Percentiles rank a stretch among this genome's conserved stretches.
These are phyloP conservation scores for Erysiphe pulchra DNA, from an alignment of 2,329 filamentous ascomycete genomes.

Conservation along the genomic window DNA sequence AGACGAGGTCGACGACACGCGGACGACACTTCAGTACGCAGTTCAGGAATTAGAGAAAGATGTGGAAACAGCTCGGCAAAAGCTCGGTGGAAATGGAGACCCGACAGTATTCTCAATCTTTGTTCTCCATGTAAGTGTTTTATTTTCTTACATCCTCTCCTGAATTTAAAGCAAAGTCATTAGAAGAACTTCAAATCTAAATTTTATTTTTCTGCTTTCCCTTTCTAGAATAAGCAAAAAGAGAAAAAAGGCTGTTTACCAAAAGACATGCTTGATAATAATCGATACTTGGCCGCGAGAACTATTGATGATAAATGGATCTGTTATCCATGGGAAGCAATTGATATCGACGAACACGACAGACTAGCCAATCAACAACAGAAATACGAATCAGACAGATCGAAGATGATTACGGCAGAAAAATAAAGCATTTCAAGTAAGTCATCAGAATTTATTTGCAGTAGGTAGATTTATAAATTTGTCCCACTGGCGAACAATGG, in stretches of 20 bases:
- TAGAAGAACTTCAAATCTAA: background rate
- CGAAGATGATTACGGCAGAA: too few relatives aligned
- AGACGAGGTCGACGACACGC: slow-evolving; percentile 86
- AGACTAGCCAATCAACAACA: slow-evolving; percentile 23
- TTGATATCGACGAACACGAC: slow-evolving; percentile 83
- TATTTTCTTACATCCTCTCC: background rate
- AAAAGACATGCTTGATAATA: slow-evolving; percentile 43
- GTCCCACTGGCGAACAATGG: too few relatives aligned
- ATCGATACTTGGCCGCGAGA: slow-evolving; percentile 59
- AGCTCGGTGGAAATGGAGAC: slow-evolving; percentile 40
- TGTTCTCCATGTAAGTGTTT: slow-evolving; percentile 49
- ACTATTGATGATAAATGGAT: slow-evolving; percentile 95
- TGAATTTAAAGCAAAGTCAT: background rate
- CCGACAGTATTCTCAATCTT: slow-evolving; percentile 89
- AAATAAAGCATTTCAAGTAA: too few relatives aligned
- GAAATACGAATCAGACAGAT: background rate
- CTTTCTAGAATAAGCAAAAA: slow-evolving; percentile 76
- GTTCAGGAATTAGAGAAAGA: slow-evolving; percentile 89
- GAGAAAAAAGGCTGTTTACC: slow-evolving; percentile 74
- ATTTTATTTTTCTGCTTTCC: background rate
- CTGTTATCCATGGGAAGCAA: slow-evolving; percentile 96
- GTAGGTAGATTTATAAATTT: too few relatives aligned
- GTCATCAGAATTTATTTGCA: too few relatives aligned
- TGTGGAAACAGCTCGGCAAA: slow-evolving; percentile 53
- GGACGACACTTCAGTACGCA: slow-evolving; percentile 82